A percentile compares a stretch with the other conserved stretches of the same genome.
Conservation (phyloP, 1,284 basidiomycete species). For the Sporisorium reilianum region DNA sequence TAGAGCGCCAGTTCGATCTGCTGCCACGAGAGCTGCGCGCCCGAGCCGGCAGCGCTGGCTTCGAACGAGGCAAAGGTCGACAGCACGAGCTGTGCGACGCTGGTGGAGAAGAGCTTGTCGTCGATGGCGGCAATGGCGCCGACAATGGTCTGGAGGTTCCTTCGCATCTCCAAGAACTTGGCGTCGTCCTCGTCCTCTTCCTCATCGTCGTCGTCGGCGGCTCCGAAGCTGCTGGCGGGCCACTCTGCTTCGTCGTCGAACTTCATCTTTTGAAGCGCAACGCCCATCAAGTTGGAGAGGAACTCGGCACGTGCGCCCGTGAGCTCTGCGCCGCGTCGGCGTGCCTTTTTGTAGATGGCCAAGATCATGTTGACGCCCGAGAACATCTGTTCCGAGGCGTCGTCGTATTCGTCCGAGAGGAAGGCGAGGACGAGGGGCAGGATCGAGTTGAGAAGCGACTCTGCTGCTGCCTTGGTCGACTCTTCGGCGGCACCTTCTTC, state of each 20-base stretch:
- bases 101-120: slow-evolving; percentile 80
- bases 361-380: slow-evolving; percentile 59
- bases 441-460: slow-evolving; percentile 77
- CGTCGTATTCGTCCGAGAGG: slow-evolving; percentile 81
- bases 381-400: slow-evolving; percentile 63
- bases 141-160: slow-evolving; percentile 84
- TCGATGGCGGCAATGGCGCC: slow-evolving; percentile 86
- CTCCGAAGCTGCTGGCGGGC: slow-evolving; percentile 74
- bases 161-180: slow-evolving; percentile 87
- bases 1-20: slow-evolving; percentile 92
- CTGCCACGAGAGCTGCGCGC: slow-evolving; percentile 81
- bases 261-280: slow-evolving; percentile 81
- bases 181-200: slow-evolving; percentile 82
- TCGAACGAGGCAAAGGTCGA: slow-evolving; percentile 79
- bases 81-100: slow-evolving; percentile 79
- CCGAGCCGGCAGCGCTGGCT: slow-evolving; percentile 72
- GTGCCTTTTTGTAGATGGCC: slow-evolving; percentile 64
- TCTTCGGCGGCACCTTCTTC: slow-evolving; percentile 76
- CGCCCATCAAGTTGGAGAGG: slow-evolving; percentile 81
- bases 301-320: slow-evolving; percentile 72
- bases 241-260: slow-evolving; percentile 81
- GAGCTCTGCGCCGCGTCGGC: slow-evolving; percentile 49
- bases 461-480: slow-evolving; percentile 78
- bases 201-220: slow-evolving; percentile 78
- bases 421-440: slow-evolving; percentile 88